These are phyloP conservation scores for Isabelozyma heimii DNA, from an alignment of 805 yeast species.

Conservation along the genomic window DNA sequence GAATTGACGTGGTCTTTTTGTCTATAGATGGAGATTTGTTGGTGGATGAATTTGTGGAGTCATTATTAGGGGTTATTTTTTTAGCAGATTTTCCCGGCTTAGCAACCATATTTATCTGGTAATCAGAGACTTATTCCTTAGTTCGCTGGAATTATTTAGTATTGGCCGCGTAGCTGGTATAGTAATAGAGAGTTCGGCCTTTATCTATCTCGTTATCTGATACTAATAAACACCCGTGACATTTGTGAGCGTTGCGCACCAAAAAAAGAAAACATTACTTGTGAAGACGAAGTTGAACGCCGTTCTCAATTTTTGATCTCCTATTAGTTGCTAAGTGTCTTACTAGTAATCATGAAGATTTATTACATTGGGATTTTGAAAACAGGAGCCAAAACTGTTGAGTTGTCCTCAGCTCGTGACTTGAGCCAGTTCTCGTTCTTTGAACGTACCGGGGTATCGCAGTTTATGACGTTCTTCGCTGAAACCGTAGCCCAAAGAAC, in stretches of 20 bases:
- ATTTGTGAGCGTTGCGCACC: too few relatives aligned
- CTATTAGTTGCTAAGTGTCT: neutral
- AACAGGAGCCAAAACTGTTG: constrained; percentile 64
- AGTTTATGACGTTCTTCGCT: constrained; percentile 92
- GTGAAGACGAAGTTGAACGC: too few relatives aligned
- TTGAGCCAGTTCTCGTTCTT: constrained; percentile 85
- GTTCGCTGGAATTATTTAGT: too few relatives aligned
- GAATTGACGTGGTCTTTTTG: constrained; percentile 10
- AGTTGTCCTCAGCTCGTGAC: constrained; percentile 77
- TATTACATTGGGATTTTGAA: constrained; percentile 87
- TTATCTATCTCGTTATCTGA: too few relatives aligned
- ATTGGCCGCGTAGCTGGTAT: too few relatives aligned
- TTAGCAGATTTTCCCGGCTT: too few relatives aligned
- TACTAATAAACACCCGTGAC: too few relatives aligned
- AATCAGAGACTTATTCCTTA: too few relatives aligned
- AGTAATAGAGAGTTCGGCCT: too few relatives aligned
- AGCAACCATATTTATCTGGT: too few relatives aligned
- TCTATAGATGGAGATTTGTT: neutral
- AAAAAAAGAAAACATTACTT: too few relatives aligned
- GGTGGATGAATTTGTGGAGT: neutral
- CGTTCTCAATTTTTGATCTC: too few relatives aligned
- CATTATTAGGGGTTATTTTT: neutral
- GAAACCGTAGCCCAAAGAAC: constrained; percentile 91
- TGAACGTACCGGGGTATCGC: constrained; percentile 77
- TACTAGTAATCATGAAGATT: constrained; percentile 62